These are phyloP conservation scores for Sclerotinia subarctica DNA, from an alignment of 2,329 filamentous ascomycete species.

Conservation along the genomic window DNA sequence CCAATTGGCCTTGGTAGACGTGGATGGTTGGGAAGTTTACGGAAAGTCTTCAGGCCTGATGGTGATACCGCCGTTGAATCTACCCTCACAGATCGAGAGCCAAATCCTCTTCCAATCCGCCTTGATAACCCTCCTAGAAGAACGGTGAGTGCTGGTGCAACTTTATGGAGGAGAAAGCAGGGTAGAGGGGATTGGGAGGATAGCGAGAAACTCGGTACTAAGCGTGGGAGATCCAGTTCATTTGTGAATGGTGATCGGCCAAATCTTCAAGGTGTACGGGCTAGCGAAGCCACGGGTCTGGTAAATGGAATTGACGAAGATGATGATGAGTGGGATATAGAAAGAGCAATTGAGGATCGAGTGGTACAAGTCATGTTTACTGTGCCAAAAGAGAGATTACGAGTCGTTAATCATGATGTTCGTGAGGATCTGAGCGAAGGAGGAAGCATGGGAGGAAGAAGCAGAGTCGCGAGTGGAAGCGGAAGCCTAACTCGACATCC, in stretches of 20 bases:
- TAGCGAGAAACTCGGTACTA: conserved; percentile 27
- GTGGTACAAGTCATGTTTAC: conserved; percentile 89
- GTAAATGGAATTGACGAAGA: conserved; percentile 30
- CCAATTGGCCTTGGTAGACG: conserved; percentile 33
- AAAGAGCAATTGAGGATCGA: conserved; percentile 66
- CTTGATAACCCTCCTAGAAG: conserved; percentile 36
- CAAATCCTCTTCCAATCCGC: conserved; percentile 32
- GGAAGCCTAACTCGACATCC: conserved; percentile 9
- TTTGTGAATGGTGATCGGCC: conserved; percentile 24
- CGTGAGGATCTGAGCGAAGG: conserved; percentile 44
- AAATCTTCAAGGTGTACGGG: background rate
- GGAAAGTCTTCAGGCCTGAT: conserved; percentile 37
- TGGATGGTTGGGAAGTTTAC: conserved; percentile 64
- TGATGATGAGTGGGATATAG: conserved; percentile 68
- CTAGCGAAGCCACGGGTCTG: background rate
- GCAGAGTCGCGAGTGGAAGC: conserved; percentile 30
- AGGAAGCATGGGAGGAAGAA: conserved; percentile 36
- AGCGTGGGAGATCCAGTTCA: conserved; percentile 26
- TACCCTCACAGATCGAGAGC: conserved; percentile 20
- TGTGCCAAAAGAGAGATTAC: conserved; percentile 77
- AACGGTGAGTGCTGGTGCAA: conserved; percentile 47
- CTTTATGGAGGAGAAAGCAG: conserved; percentile 48
- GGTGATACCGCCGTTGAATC: background rate
- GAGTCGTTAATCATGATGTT: conserved; percentile 84
- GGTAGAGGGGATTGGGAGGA: conserved; percentile 52